Evolutionary conservation across 805 yeast species (phyloP).

Genomic region (Nakazawaea populi): DNA sequence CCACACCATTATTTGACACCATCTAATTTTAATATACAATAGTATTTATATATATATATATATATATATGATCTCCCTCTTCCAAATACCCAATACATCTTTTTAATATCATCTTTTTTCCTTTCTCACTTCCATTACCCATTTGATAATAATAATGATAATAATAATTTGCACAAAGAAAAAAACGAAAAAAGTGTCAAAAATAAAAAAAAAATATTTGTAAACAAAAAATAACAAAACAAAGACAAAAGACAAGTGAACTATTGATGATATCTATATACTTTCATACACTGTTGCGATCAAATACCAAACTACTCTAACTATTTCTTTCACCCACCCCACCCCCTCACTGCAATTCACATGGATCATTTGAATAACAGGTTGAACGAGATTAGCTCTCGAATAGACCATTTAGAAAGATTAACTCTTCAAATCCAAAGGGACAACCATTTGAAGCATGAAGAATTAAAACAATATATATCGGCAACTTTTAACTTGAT

Average conservation of each 20-base stretch:
- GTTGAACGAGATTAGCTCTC: constrained; percentile 7
- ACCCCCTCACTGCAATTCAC: no score
- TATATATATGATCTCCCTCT: not conserved
- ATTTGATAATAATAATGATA: no score
- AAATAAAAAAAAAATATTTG: not conserved
- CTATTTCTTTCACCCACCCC: no score
- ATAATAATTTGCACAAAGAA: no score
- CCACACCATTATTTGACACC: not conserved
- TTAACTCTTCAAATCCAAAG: constrained; percentile 2
- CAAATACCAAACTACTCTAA: no score
- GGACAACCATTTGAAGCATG: constrained; percentile 3
- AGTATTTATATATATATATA: no score
- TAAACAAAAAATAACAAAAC: not conserved
- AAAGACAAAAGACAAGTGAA: no score
- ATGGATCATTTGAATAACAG: constrained; percentile 9
- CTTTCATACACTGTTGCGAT: no score
- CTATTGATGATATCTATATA: no score
- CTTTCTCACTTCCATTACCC: not conserved
- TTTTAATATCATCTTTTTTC: not conserved
- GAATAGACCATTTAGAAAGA: constrained; percentile 7
- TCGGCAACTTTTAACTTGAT: constrained; percentile 6
- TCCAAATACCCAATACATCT: not conserved
- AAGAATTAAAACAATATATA: constrained; percentile 9
- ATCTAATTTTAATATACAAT: not conserved
- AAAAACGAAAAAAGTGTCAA: not conserved